phyloP scores from a whole-genome alignment of 345 rosid genomes.

The Sapria himalayana region DNA sequence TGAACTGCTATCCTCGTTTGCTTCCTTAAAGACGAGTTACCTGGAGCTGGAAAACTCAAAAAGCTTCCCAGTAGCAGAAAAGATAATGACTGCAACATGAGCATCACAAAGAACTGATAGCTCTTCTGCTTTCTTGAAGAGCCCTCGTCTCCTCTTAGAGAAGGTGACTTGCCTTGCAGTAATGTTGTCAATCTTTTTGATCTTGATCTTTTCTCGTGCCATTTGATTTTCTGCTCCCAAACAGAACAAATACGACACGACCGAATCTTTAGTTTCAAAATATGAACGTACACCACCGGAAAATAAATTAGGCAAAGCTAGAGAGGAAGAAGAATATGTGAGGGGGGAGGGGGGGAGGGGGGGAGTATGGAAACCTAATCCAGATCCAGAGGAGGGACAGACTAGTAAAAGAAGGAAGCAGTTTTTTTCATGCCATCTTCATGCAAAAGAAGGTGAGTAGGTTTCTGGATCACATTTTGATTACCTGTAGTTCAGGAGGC shows the following conservation, averaged over 20 bases:
- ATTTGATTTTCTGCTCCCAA: not conserved
- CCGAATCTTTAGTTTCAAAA: too few species aligned
- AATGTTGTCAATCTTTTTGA: conserved; percentile 14
- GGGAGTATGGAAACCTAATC: too few species aligned
- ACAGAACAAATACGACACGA: too few species aligned
- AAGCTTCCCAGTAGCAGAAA: conserved; percentile 16
- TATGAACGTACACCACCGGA: too few species aligned
- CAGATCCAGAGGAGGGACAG: too few species aligned
- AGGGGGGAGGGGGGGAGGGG: not conserved
- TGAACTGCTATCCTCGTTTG: too few species aligned
- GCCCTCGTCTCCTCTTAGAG: conserved; percentile 15
- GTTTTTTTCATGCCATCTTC: too few species aligned
- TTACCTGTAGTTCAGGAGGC: too few species aligned
- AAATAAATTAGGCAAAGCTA: not conserved
- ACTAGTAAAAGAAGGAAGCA: too few species aligned
- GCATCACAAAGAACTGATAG: conserved; percentile 16
- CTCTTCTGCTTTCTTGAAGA: conserved; percentile 13
- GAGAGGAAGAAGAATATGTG: not conserved
- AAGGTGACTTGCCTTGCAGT: conserved; percentile 16
- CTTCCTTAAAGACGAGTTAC: too few species aligned
- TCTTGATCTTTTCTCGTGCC: conserved; percentile 16
- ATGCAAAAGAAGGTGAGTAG: too few species aligned
- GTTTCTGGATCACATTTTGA: too few species aligned
- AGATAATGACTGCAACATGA: conserved; percentile 13
- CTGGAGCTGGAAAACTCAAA: conserved; percentile 13